Evolutionary conservation across 768 basidiomycete genomes (phyloP).

Genomic region (Hortiboletus campestris): DNA sequence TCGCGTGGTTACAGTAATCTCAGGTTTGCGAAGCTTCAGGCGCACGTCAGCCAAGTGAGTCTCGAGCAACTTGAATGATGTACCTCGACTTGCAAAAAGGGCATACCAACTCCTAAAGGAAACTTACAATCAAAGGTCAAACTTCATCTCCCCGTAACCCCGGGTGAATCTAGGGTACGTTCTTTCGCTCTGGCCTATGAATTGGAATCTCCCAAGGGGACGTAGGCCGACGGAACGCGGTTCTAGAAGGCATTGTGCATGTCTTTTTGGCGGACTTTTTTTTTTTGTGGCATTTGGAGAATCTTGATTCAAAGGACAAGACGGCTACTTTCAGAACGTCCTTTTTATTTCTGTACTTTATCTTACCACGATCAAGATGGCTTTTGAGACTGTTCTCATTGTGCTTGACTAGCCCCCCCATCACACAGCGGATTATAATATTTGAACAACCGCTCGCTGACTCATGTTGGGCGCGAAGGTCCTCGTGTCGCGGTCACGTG

Average conservation of each 20-base stretch:
- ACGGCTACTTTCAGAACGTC: neutral
- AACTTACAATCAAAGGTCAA: neutral
- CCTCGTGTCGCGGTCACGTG: constrained; percentile 30
- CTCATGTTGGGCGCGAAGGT: too few species aligned
- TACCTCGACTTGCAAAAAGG: neutral
- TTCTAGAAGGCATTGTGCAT: neutral
- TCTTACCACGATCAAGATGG: neutral
- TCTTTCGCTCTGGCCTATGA: neutral
- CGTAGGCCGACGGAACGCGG: neutral
- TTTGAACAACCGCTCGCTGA: too few species aligned
- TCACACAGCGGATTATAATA: too few species aligned
- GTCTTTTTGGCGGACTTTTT: neutral
- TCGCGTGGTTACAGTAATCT: neutral
- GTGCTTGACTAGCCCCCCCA: too few species aligned
- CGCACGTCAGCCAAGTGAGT: neutral
- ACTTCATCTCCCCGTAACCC: neutral
- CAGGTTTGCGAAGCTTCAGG: neutral
- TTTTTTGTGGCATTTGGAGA: neutral
- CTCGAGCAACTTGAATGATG: neutral
- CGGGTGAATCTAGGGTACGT: neutral
- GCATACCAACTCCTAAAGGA: neutral
- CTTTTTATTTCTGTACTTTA: neutral
- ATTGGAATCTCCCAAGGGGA: neutral
- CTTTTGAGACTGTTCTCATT: too few species aligned
- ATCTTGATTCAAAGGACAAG: neutral